Evolutionary conservation across 2,329 filamentous ascomycete genomes (phyloP), one percentile per base, ranked within the genome.

Genomic region (Trichoderma endophyticum): DNA sequence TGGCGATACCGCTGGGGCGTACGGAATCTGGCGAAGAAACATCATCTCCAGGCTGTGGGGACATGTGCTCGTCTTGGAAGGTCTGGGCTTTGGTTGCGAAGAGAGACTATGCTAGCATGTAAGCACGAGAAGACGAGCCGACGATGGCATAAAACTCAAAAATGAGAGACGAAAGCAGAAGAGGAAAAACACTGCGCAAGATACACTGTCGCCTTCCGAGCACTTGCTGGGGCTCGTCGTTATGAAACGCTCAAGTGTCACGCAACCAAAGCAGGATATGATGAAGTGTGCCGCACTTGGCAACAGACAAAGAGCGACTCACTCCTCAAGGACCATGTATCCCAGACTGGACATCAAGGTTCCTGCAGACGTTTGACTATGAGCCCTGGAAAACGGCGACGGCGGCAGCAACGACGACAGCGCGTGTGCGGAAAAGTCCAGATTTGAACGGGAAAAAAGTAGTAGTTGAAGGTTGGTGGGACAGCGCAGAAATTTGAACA

Each of bases 1-100:
- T 87, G 76, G 88, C 88, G 76, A 91, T 84, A 75, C 88, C 88
- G 73, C 88, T 84, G 54, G 84, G 80, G 77, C 82, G 85, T 81
- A 84, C 87, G 71, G 86, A 82, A 79, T 91, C 89, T 77, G 86
- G 84, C 74, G 85, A 85, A 73, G 85, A 83, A 75, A 82, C 79
- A 77, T 85, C 86, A 83, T 90, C 88, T 83, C 87, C 87, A 76
- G 86, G 82, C 77, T 85, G 84, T 73, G 87, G 87, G 82, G 89
- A 86, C 89, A 91, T 91, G 84, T 84, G 84, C 80, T 84, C 83
- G 80, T 83, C 76, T 74, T 77, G 74, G 48, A 74, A 71, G 72
- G 72, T 75, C 73, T 72, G 71, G 60, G 56, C 26, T 43, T 73
- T 24, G 75, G 64, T 48, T 70, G 66, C 61, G 59, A 30, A 57